Evolutionary conservation across 768 basidiomycete genomes (phyloP).

Genomic region (Suillus variegatus): DNA sequence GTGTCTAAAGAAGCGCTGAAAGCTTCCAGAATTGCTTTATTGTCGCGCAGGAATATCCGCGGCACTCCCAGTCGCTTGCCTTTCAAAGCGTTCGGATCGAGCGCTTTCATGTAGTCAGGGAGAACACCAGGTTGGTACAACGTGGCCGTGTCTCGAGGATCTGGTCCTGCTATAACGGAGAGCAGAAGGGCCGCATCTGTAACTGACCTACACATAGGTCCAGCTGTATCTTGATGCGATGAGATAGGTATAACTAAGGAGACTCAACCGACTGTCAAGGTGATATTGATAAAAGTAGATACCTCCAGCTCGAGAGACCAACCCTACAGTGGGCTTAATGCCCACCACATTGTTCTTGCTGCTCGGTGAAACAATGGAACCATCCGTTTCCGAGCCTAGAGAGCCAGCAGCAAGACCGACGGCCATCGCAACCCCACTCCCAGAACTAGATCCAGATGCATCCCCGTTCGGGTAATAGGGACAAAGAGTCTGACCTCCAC

Average conservation of each 20-base stretch:
- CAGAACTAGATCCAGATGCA: conserved; percentile 44
- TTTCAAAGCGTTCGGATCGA: conserved; percentile 44
- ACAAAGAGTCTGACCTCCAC: conserved; percentile 45
- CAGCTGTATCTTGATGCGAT: conserved; percentile 58
- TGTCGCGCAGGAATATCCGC: conserved; percentile 30
- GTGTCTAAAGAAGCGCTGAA: conserved; percentile 42
- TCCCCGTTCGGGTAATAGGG: conserved; percentile 44
- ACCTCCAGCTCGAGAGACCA: conserved; percentile 63
- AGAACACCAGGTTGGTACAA: conserved; percentile 45
- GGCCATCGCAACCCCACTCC: conserved; percentile 42
- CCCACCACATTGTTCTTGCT: conserved; percentile 45
- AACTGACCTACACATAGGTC: conserved; percentile 55
- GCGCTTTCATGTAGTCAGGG: conserved; percentile 57
- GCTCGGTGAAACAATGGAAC: conserved; percentile 48
- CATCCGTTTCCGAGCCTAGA: conserved; percentile 50
- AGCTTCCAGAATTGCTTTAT: conserved; percentile 29
- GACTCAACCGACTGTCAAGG: not conserved
- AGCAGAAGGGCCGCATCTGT: conserved; percentile 57
- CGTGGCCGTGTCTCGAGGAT: conserved; percentile 43
- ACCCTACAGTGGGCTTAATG: conserved; percentile 57
- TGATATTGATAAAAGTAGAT: conserved; percentile 1
- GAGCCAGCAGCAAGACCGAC: conserved; percentile 45
- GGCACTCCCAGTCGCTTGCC: conserved; percentile 50
- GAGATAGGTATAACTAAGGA: conserved; percentile 56
- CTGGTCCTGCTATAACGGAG: conserved; percentile 49